Percentiles rank a stretch among this genome's conserved stretches.
phyloP scores from a whole-genome alignment of 371 early-diverging fungal genomes.

The Syncephalis fuscata region DNA sequence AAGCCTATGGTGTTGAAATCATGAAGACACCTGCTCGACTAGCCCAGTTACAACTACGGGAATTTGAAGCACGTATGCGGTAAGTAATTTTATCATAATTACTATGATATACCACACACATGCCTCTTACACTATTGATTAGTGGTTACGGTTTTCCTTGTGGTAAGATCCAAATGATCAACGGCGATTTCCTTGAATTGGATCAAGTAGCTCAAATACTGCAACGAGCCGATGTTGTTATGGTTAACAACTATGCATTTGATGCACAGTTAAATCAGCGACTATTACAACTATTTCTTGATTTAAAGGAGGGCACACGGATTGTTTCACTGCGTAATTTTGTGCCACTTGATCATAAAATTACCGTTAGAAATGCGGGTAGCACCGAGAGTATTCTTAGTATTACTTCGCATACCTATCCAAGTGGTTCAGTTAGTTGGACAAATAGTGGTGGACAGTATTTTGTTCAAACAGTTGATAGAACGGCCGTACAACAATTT shows the following conservation, averaged over 20 bases:
- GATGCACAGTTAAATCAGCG: slow-evolving; percentile 64
- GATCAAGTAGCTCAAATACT: slow-evolving; percentile 42
- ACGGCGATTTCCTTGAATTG: slow-evolving; percentile 60
- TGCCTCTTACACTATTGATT: neutral
- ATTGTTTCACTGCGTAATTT: slow-evolving; percentile 70
- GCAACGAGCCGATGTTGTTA: slow-evolving; percentile 71
- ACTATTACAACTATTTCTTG: slow-evolving; percentile 68
- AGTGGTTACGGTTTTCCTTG: slow-evolving; percentile 45
- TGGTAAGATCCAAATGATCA: slow-evolving; percentile 42
- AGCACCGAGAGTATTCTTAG: slow-evolving; percentile 72
- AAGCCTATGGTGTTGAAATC: slow-evolving; percentile 78
- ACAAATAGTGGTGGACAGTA: slow-evolving; percentile 76
- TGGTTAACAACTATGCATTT: slow-evolving; percentile 92
- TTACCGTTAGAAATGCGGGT: slow-evolving; percentile 55
- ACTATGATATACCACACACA: neutral
- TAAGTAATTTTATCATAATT: slow-evolving; percentile 13
- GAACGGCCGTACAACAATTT: slow-evolving; percentile 39
- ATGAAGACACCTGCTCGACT: slow-evolving; percentile 76
- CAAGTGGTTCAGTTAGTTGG: slow-evolving; percentile 80
- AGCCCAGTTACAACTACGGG: slow-evolving; percentile 57
- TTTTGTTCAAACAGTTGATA: slow-evolving; percentile 72
- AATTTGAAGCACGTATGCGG: slow-evolving; percentile 71
- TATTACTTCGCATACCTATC: slow-evolving; percentile 57
- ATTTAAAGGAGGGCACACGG: slow-evolving; percentile 77
- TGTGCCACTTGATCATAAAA: slow-evolving; percentile 57